Conservation (phyloP, 495 filamentous ascomycete species). For the Neurospora sp. region DNA sequence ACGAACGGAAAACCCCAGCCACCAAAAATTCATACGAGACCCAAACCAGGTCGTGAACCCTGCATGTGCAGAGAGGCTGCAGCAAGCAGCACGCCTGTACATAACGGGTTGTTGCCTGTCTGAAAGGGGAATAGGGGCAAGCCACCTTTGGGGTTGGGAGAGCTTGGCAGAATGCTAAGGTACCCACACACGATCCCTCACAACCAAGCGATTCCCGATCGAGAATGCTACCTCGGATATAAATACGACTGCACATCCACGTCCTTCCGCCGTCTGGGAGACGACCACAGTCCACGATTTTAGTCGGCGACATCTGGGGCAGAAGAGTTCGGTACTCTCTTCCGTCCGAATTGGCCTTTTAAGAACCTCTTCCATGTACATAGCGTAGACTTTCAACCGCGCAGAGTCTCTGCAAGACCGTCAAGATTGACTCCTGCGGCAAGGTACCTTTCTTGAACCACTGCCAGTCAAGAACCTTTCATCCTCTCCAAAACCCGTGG, state of each 20-base stretch:
- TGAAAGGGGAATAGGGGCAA: background rate
- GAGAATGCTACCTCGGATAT: background rate
- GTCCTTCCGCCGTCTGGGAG: background rate
- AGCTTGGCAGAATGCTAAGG: background rate
- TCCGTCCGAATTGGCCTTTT: background rate
- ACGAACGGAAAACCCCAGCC: background rate
- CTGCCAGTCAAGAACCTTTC: background rate
- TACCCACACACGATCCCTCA: background rate
- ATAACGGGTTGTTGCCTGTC: background rate
- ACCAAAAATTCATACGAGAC: background rate
- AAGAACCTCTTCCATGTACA: background rate
- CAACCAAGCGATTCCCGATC: background rate
- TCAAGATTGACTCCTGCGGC: background rate
- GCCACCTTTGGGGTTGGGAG: background rate
- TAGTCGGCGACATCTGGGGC: background rate
- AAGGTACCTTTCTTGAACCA: background rate
- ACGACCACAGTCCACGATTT: background rate
- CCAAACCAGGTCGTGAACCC: background rate
- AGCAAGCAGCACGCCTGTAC: background rate
- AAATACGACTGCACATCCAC: background rate
- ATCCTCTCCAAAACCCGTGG: background rate
- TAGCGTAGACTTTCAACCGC: background rate
- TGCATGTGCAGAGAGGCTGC: background rate
- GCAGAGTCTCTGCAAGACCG: background rate
- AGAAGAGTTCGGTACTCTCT: background rate